Percentiles rank a stretch among this genome's conserved stretches.
phyloP scores from a whole-genome alignment of 2,329 filamentous ascomycete species.

The Penicillium sp. region DNA sequence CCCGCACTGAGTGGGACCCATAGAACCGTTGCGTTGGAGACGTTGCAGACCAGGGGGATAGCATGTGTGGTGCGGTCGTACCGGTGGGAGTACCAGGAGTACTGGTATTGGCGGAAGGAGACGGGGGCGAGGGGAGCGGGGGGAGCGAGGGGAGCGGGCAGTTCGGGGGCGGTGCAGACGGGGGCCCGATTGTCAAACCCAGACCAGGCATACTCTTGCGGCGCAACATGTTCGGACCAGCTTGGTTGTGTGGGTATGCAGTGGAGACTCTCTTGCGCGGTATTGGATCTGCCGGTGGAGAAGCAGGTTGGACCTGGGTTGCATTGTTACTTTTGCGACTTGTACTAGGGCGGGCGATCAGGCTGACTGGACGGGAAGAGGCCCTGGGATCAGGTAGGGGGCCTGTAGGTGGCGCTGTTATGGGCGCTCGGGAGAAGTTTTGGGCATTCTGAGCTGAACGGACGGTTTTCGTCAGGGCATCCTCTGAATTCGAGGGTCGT shows the following conservation, averaged over 20 bases:
- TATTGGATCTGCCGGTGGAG: slow-evolving; percentile 9
- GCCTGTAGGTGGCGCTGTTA: slow-evolving; percentile 6
- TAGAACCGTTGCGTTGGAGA: slow-evolving; percentile 17
- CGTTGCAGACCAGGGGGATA: slow-evolving; percentile 7
- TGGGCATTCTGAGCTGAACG: slow-evolving; percentile 11
- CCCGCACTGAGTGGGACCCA: slow-evolving; percentile 13
- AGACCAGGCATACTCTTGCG: slow-evolving; percentile 35
- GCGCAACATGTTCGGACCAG: slow-evolving; percentile 18
- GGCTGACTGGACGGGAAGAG: slow-evolving; percentile 21
- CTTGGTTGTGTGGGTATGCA: slow-evolving; percentile 8
- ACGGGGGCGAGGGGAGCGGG: slow-evolving; percentile 24
- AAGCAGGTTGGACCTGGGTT: background rate
- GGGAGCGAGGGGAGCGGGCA: slow-evolving; percentile 20
- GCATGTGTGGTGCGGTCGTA: slow-evolving; percentile 8
- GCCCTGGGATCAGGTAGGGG: slow-evolving; percentile 10
- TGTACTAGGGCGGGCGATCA: slow-evolving; percentile 14
- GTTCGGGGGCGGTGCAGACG: slow-evolving; percentile 31
- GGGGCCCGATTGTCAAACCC: slow-evolving; percentile 29
- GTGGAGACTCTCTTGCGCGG: slow-evolving; percentile 16
- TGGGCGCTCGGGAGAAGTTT: slow-evolving; percentile 18
- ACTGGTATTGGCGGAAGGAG: slow-evolving; percentile 14
- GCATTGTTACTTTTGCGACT: slow-evolving; percentile 10
- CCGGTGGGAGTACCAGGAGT: background rate
- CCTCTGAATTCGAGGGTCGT: slow-evolving; percentile 29
- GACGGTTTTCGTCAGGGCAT: slow-evolving; percentile 20